Base-by-base conservation (phyloP, 2,329 filamentous ascomycete genomes). In the Purpureocillium takamizusanense region DNA sequence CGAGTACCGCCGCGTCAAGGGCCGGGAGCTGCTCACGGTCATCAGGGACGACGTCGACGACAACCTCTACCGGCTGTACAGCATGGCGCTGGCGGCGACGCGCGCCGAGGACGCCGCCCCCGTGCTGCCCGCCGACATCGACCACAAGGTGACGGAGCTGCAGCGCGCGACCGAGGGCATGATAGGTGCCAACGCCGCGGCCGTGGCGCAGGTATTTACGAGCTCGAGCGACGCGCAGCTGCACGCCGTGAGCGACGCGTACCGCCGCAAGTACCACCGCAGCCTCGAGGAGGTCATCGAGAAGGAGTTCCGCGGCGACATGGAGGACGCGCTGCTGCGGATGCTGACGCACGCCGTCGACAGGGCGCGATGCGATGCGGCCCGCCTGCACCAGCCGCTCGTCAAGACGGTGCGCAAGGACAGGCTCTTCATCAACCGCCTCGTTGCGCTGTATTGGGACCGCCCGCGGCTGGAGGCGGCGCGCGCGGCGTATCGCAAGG, bases 241-340 rank as follows among this genome's bases (percentile, higher is more conserved):
- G 4, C 31, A 33, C 15, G 48, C 56, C 18, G 46, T 61, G 10
- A 42, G 41, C 45, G 41, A 59, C 6, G 37, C 42, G 18, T 62
- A 62, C 35, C 42, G 45, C 31, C 42, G 43, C 12, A 61, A 59
- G 40, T 61, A 60, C 37, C 54, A 56, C 40, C 55, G 54, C 17
- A 51, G 49, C 7, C 44, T 61, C 7, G 47, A 56, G 33, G 48
- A 53, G 1, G 55, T 60, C 2, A 60, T 61, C 16, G 51, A 58
- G 41, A 56, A 60, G 43, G 56, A 59, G 39, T 60, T 60, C 43
- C 49, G 49, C 1, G 57, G 59, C 16, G 52, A 59, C 33, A 53
- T 57, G 50, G 54, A 59, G 35, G 57, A 61, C 7, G 54, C 51
- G 0, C 42, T 62, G 2, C 39, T 61, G 16, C 44, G 41, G 7